phyloP scores from a whole-genome alignment of 345 rosid species.

The Gossypium arboreum region DNA sequence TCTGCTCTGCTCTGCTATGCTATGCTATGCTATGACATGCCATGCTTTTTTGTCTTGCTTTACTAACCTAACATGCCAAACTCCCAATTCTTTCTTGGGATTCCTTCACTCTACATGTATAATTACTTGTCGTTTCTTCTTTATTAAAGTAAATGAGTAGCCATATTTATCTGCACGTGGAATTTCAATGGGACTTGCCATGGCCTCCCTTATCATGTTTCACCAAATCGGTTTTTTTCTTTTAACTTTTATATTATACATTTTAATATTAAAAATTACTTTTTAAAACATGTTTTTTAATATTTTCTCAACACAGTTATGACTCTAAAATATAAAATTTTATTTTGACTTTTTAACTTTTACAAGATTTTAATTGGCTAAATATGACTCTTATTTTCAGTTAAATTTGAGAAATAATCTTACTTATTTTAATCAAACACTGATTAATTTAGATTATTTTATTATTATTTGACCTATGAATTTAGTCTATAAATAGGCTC shows the following conservation, averaged over 20 bases:
- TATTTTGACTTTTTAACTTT: too few species aligned
- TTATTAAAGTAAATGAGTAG: constrained; percentile 9
- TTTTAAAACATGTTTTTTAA: too few species aligned
- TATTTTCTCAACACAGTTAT: rapidly evolving
- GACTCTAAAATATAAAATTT: too few species aligned
- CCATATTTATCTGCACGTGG: constrained; percentile 9
- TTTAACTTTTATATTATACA: too few species aligned
- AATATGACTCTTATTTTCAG: too few species aligned
- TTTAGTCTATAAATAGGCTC: too few species aligned
- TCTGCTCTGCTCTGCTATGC: not conserved
- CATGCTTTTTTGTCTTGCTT: constrained; percentile 58
- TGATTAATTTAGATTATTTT: too few species aligned
- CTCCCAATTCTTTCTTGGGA: constrained; percentile 69
- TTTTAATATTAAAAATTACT: too few species aligned
- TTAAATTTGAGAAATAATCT: too few species aligned
- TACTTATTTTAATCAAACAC: too few species aligned
- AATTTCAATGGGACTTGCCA: constrained; percentile 13
- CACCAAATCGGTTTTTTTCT: constrained; percentile 15
- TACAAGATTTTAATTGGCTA: too few species aligned
- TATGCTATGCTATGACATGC: not conserved
- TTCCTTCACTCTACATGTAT: constrained; percentile 47
- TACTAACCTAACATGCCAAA: constrained; percentile 87
- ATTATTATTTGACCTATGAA: too few species aligned
- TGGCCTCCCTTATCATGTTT: constrained; percentile 9
- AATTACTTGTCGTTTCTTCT: not conserved